These are phyloP conservation scores for Auxenochlorella protothecoides DNA, from an alignment of 139 green algal species.

Conservation along the genomic window DNA sequence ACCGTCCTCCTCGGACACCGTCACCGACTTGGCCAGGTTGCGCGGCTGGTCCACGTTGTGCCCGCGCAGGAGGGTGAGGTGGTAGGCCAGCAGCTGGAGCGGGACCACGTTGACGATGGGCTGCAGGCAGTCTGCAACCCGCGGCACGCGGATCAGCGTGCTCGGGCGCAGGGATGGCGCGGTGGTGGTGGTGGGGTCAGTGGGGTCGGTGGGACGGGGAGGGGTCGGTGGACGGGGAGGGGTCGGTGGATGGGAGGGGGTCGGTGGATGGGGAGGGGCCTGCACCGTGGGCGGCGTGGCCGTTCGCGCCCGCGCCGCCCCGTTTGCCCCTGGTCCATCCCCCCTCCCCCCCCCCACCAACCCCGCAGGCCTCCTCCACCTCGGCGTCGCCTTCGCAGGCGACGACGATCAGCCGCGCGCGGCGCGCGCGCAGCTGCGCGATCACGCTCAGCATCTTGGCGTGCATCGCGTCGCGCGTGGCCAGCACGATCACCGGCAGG, in stretches of 20 bases:
- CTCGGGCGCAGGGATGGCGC: too few species aligned
- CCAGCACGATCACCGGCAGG: conserved; percentile 88
- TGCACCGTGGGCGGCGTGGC: too few species aligned
- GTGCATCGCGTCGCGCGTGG: conserved; percentile 65
- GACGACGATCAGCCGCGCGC: conserved; percentile 70
- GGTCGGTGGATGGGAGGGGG: too few species aligned
- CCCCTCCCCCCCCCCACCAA: neutral
- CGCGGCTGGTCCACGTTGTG: conserved; percentile 94
- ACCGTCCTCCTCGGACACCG: conserved; percentile 42
- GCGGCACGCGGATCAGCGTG: conserved; percentile 39
- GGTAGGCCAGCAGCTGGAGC: conserved; percentile 91
- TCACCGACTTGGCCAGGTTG: conserved; percentile 96
- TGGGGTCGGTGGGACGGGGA: too few species aligned
- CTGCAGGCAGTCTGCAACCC: conserved; percentile 79
- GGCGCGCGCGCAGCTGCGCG: conserved; percentile 75
- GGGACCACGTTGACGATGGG: conserved; percentile 93
- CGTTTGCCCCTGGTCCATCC: too few species aligned
- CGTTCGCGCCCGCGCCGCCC: too few species aligned
- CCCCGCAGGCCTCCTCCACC: conserved; percentile 27
- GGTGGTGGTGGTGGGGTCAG: too few species aligned
- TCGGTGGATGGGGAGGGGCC: too few species aligned
- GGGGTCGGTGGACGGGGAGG: too few species aligned
- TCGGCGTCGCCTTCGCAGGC: conserved; percentile 65
- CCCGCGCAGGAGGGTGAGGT: conserved; percentile 84
- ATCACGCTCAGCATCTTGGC: conserved; percentile 87